These are phyloP conservation scores for Phytophthora megakarya DNA, from an alignment of 352 stramenopile genomes.

Conservation along the genomic window DNA sequence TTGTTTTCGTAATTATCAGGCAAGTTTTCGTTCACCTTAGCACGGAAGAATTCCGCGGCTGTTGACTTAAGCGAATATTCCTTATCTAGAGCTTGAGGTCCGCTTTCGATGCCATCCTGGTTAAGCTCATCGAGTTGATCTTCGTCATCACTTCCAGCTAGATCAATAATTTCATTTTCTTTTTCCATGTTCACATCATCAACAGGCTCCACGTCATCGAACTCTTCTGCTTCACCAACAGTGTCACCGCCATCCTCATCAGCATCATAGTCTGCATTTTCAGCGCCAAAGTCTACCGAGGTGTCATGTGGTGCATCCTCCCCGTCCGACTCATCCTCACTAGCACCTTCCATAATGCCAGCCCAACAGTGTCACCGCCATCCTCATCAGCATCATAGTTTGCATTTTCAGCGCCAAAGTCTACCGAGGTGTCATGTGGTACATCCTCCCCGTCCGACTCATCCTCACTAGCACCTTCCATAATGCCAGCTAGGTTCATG, in stretches of 20 bases:
- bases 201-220: constrained; percentile 23
- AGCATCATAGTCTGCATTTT: constrained; percentile 40
- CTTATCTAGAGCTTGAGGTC: constrained; percentile 24
- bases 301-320: constrained; percentile 43
- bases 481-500: constrained; percentile 46
- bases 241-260: constrained; percentile 35
- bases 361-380: constrained; percentile 17
- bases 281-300: constrained; percentile 42
- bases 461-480: constrained; percentile 44
- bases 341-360: constrained; percentile 44
- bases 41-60: constrained; percentile 68
- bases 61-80: constrained; percentile 38
- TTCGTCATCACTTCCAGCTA: constrained; percentile 29
- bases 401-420: constrained; percentile 41
- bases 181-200: constrained; percentile 43
- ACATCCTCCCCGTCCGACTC: constrained; percentile 49
- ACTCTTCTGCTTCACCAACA: constrained; percentile 21
- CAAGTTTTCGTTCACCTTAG: constrained; percentile 46
- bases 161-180: constrained; percentile 34
- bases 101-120: constrained; percentile 22
- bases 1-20: constrained; percentile 59
- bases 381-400: constrained; percentile 46
- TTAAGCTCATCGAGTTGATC: constrained; percentile 19
- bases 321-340: constrained; percentile 49
- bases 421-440: constrained; percentile 39